These are phyloP conservation scores for Sugiyamaella grinbergsii DNA, from an alignment of 1,139 yeast genomes.

Conservation along the genomic window DNA sequence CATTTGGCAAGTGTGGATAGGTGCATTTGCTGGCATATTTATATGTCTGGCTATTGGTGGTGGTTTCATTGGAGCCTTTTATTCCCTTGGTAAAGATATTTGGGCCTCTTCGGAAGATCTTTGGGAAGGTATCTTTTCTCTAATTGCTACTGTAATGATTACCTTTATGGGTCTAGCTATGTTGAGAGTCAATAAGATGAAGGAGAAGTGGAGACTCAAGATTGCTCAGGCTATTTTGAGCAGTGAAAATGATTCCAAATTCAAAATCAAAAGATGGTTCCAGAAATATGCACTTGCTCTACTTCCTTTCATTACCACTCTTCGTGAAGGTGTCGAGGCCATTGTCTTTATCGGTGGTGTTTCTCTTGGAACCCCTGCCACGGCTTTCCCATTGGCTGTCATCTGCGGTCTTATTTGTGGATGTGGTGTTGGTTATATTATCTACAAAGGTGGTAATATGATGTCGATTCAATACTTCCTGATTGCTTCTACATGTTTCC, in stretches of 20 bases:
- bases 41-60: conserved; percentile 79
- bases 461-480: conserved; percentile 79
- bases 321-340: conserved; percentile 89
- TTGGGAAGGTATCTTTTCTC: conserved; percentile 88
- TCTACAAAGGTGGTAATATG: conserved; percentile 78
- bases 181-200: conserved; percentile 86
- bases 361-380: conserved; percentile 71
- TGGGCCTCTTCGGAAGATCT: conserved; percentile 88
- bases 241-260: conserved; percentile 42
- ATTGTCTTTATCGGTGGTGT: conserved; percentile 89
- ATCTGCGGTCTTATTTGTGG: conserved; percentile 72
- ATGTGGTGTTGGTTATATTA: conserved; percentile 58
- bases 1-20: conserved; percentile 75
- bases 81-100: conserved; percentile 73
- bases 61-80: conserved; percentile 82
- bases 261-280: conserved; percentile 38
- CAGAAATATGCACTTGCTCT: conserved; percentile 73
- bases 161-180: conserved; percentile 91
- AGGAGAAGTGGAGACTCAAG: conserved; percentile 90
- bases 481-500: conserved; percentile 78
- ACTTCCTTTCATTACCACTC: conserved; percentile 73
- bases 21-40: conserved; percentile 69
- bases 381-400: conserved; percentile 83
- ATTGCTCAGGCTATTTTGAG: conserved; percentile 71
- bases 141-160: conserved; percentile 80